Base-by-base conservation (phyloP, 176 grass and related monocot genomes). In the Melocanna baccifera region DNA sequence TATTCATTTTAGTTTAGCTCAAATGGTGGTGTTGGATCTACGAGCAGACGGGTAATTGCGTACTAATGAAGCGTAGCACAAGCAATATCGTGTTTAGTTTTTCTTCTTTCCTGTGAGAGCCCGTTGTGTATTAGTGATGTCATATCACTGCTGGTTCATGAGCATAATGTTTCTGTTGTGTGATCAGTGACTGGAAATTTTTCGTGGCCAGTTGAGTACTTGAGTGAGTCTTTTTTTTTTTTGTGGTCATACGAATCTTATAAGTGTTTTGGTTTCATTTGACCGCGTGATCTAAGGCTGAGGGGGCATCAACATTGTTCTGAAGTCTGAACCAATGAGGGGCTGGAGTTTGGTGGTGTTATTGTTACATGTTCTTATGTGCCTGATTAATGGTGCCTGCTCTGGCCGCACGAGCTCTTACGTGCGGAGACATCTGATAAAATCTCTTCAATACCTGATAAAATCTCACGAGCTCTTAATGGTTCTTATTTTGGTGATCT, bases 391-490 rank as follows among this genome's bases (percentile, higher is more conserved):
- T 43, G 84, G 69, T 64, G 89, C 41, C n/a, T 28, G 83, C 86
- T 88, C 83, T 84, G 78, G 93, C 22, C 59, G 56, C 64, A 98
- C 96, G 5, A 98, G 96, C 74, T 91, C 93, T 42, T 98, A 89
- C 8, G 75, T 98, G 23, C 93, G 96, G n/a, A n/a, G n/a, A n/a
- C n/a, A n/a, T n/a, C n/a, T n/a, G n/a, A n/a, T n/a, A n/a, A n/a
- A n/a, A n/a, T n/a, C n/a, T n/a, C n/a, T n/a, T n/a, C n/a, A n/a
- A n/a, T n/a, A n/a, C n/a, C n/a, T n/a, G n/a, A n/a, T n/a, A n/a
- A n/a, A n/a, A n/a, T n/a, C n/a, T n/a, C n/a, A n/a, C n/a, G n/a
- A n/a, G n/a, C n/a, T n/a, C n/a, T n/a, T n/a, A n/a, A n/a, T 53
- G 18, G 19, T 6, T 20, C 51, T 53, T 53, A 16, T 53, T 53